A percentile compares a stretch with the other conserved stretches of the same genome.
Evolutionary conservation across 2,329 filamentous ascomycete species (phyloP).

Genomic region (Paecilomyces formosus): DNA sequence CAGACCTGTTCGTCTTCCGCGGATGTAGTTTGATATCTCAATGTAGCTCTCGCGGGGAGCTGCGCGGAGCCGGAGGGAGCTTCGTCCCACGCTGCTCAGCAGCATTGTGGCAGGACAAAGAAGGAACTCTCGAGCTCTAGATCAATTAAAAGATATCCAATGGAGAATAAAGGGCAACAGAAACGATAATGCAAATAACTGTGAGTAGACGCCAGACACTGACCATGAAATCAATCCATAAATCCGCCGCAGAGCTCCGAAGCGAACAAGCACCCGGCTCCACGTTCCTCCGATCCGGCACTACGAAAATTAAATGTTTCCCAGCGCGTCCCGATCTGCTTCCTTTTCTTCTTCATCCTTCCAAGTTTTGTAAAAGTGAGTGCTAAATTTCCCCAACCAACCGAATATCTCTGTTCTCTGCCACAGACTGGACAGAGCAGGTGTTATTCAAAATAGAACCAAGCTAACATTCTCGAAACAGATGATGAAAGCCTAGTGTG

Average conservation of each 20-base stretch:
- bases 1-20: conserved; percentile 11
- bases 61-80: conserved; percentile 17
- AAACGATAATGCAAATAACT: conserved; percentile 3
- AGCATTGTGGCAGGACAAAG: conserved; percentile 10
- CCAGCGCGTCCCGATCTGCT: conserved; percentile 18
- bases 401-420: not conserved
- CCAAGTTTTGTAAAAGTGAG: conserved; percentile 98
- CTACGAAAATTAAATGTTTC: conserved; percentile 2
- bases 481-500: conserved; percentile 99
- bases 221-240: not conserved
- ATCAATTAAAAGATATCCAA: not conserved
- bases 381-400: conserved; percentile 20
- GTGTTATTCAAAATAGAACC: conserved; percentile 5
- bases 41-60: conserved; percentile 24
- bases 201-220: conserved; percentile 4
- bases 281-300: not conserved
- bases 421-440: too few species aligned
- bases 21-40: conserved; percentile 30
- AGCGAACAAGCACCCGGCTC: not conserved
- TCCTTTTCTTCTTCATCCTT: conserved; percentile 74
- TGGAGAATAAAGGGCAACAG: conserved; percentile 5
- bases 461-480: conserved; percentile 32
- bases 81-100: conserved; percentile 15
- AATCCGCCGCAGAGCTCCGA: not conserved
- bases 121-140: not conserved